Conservation (phyloP, 768 basidiomycete species). For the Gloeophyllum trabeum region DNA sequence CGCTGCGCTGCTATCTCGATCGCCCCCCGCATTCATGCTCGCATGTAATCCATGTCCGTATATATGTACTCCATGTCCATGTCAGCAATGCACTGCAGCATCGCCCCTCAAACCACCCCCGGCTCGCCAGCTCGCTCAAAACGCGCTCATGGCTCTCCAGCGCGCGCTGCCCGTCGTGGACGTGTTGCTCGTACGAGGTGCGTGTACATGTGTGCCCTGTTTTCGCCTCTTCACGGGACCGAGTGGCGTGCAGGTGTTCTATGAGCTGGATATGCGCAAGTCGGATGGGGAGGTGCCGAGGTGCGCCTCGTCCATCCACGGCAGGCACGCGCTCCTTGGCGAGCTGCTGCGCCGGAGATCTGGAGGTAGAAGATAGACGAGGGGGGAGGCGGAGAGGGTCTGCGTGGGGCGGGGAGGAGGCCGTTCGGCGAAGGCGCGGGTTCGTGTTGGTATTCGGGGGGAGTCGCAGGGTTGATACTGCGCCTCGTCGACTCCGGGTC, state of each 20-base stretch:
- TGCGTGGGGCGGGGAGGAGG: slow-evolving; percentile 7
- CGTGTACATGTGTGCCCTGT: slow-evolving; percentile 11
- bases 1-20: too few species aligned
- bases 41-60: too few species aligned
- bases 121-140: slow-evolving; percentile 7
- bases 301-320: slow-evolving; percentile 14
- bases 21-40: too few species aligned
- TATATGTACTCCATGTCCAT: too few species aligned
- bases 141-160: slow-evolving; percentile 9
- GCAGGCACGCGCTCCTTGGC: slow-evolving; percentile 12
- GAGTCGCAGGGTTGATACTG: too few species aligned
- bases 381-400: slow-evolving; percentile 7
- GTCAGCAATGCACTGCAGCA: too few species aligned
- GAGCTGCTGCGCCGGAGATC: slow-evolving; percentile 17
- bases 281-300: slow-evolving; percentile 16
- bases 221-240: slow-evolving; percentile 9
- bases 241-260: slow-evolving; percentile 10
- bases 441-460: slow-evolving; percentile 4
- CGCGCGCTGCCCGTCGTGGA: slow-evolving; percentile 12
- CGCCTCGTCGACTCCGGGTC: too few species aligned
- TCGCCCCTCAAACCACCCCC: not conserved
- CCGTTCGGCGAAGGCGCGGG: slow-evolving; percentile 15
- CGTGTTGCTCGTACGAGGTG: slow-evolving; percentile 9
- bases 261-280: slow-evolving; percentile 18
- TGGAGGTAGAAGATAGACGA: slow-evolving; percentile 21